phyloP scores from a whole-genome alignment of 2,329 filamentous ascomycete genomes.

The Fusarium sp. region DNA sequence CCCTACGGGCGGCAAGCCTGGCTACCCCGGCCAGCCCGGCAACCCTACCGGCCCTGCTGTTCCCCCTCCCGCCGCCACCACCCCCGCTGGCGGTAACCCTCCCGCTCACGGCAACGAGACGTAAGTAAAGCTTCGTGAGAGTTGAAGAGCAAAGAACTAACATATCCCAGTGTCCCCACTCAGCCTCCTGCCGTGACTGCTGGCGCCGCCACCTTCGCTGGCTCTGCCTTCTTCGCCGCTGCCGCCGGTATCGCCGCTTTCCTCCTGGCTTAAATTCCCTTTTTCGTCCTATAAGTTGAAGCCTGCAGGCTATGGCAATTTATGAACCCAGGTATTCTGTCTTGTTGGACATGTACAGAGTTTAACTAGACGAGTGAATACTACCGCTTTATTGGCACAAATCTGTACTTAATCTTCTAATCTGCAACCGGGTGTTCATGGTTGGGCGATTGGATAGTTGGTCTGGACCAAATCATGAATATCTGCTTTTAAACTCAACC shows the following conservation, averaged over 20 bases:
- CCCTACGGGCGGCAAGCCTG: constrained; percentile 30
- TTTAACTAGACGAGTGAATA: constrained; percentile 54
- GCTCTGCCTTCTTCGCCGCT: constrained; percentile 66
- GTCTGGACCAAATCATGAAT: constrained; percentile 11
- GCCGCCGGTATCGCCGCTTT: constrained; percentile 66
- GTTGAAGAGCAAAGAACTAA: constrained; percentile 29
- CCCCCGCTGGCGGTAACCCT: constrained; percentile 47
- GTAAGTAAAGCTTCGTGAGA: constrained; percentile 40
- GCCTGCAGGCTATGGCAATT: constrained; percentile 56
- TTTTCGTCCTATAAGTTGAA: constrained; percentile 52
- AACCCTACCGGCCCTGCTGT: constrained; percentile 37
- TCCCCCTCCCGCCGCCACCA: constrained; percentile 44
- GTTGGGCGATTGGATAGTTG: constrained; percentile 12
- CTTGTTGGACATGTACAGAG: constrained; percentile 53
- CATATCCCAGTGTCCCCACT: constrained; percentile 28
- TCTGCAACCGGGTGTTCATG: constrained; percentile 47
- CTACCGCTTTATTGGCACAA: constrained; percentile 44
- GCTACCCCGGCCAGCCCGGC: constrained; percentile 10
- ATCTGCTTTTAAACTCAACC: not conserved
- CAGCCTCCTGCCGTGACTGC: constrained; percentile 57
- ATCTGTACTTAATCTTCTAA: constrained; percentile 60
- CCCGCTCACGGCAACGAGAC: constrained; percentile 52
- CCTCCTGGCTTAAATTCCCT: constrained; percentile 63
- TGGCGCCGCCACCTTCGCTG: constrained; percentile 65
- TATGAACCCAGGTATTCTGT: constrained; percentile 49